A percentile compares a stretch with the other conserved stretches of the same genome.
These are phyloP conservation scores for Primulina tabacum DNA, from an alignment of 257 asterid genomes.

Conservation along the genomic window DNA sequence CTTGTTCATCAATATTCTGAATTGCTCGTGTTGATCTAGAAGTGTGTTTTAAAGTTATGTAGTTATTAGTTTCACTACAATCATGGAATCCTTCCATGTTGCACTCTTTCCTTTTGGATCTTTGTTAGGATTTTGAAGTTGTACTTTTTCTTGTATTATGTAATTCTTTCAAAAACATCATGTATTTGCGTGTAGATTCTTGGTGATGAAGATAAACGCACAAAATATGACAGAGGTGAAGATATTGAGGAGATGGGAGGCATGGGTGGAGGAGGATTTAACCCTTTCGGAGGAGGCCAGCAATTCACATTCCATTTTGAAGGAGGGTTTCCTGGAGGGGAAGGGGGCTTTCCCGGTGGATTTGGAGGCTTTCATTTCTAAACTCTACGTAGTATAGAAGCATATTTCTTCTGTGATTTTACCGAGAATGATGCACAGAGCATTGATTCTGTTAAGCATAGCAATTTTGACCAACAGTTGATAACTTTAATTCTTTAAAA, in stretches of 20 bases:
- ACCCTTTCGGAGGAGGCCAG: slow-evolving; percentile 84
- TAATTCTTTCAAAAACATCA: background rate
- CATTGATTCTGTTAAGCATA: slow-evolving; percentile 26
- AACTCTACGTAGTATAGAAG: slow-evolving; percentile 15
- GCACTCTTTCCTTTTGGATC: slow-evolving; percentile 1
- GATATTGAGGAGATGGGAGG: slow-evolving; percentile 75
- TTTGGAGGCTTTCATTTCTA: slow-evolving; percentile 71
- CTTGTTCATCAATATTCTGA: background rate
- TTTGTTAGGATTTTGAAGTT: background rate
- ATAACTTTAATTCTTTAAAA: slow-evolving; percentile 19
- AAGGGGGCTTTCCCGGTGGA: slow-evolving; percentile 62
- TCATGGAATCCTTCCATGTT: background rate
- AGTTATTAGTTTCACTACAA: background rate
- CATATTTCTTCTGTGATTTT: slow-evolving; percentile 17
- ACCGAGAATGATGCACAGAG: slow-evolving; percentile 7
- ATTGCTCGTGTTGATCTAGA: background rate
- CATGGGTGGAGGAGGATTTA: slow-evolving; percentile 80
- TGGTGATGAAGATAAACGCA: slow-evolving; percentile 82
- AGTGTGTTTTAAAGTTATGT: background rate
- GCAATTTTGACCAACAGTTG: slow-evolving; percentile 30
- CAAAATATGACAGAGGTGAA: slow-evolving; percentile 82
- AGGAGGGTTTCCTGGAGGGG: slow-evolving; percentile 80
- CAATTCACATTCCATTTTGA: slow-evolving; percentile 78
- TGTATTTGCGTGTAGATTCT: slow-evolving; percentile 45
- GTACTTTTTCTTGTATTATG: background rate